Percentiles rank a stretch among this genome's conserved stretches.
Conservation (phyloP, 202 grass and related monocot species). For the Schoenoplectus tabernaemontani region DNA sequence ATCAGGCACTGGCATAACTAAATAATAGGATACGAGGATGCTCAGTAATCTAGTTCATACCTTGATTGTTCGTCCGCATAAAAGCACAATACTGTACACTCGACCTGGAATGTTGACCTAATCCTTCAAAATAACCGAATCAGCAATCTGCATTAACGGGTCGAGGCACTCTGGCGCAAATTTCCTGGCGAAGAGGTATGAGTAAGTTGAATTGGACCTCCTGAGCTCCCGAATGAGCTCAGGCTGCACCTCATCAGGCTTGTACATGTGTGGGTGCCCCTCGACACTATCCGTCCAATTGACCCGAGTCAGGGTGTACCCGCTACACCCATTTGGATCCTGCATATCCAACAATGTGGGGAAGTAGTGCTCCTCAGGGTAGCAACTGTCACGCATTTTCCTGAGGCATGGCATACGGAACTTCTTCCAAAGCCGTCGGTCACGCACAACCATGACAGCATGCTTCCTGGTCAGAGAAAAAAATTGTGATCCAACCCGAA, state of each 20-base stretch:
- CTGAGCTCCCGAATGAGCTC: slow-evolving; percentile 62
- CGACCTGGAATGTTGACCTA: slow-evolving; percentile 16
- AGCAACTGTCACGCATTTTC: slow-evolving; percentile 54
- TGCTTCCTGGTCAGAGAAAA: slow-evolving; percentile 72
- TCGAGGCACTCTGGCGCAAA: slow-evolving; percentile 69
- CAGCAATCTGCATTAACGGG: slow-evolving; percentile 63
- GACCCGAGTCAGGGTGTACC: slow-evolving; percentile 77
- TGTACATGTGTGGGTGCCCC: slow-evolving; percentile 71
- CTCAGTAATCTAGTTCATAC: not conserved
- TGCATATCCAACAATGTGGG: slow-evolving; percentile 91
- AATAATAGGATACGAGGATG: not conserved
- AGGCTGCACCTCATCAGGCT: slow-evolving; percentile 39
- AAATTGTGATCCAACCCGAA: slow-evolving; percentile 83
- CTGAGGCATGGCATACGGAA: slow-evolving; percentile 75
- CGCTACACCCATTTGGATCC: slow-evolving; percentile 69
- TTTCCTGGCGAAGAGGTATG: slow-evolving; percentile 82
- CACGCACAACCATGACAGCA: slow-evolving; percentile 75
- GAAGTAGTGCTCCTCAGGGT: slow-evolving; percentile 97
- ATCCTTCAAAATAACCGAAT: slow-evolving; percentile 69
- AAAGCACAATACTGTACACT: slow-evolving; percentile 15
- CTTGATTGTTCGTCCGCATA: slow-evolving; percentile 12
- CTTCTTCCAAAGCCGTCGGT: slow-evolving; percentile 87
- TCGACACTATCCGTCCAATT: slow-evolving; percentile 87
- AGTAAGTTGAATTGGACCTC: slow-evolving; percentile 58
- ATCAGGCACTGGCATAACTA: not conserved